Conservation (phyloP, 345 rosid genomes). For the Viola odorata region DNA sequence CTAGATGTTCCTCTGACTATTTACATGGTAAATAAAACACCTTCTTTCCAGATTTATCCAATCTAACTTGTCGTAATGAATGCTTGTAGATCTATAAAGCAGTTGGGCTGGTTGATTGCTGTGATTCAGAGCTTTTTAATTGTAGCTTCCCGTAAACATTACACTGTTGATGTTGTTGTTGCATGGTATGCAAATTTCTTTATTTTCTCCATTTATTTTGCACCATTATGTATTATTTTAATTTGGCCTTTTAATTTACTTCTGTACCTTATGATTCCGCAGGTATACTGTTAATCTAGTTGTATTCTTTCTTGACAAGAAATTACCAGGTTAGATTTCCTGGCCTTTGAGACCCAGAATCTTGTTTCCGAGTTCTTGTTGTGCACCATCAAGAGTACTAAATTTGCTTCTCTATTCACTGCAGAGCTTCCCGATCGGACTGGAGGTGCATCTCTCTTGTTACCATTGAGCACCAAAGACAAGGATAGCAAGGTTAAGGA, state of each 20-base stretch:
- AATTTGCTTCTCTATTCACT: constrained; percentile 13
- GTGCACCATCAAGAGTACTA: constrained; percentile 7
- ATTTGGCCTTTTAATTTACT: constrained; percentile 10
- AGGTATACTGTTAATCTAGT: constrained; percentile 95
- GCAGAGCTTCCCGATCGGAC: constrained; percentile 87
- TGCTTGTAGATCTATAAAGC: constrained; percentile 72
- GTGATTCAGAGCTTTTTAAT: constrained; percentile 86
- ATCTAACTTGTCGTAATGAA: neutral
- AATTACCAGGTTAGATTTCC: constrained; percentile 73
- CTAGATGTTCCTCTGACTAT: neutral
- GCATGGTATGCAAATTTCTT: constrained; percentile 59
- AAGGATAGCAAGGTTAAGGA: constrained; percentile 71
- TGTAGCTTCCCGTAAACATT: constrained; percentile 95
- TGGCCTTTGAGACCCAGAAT: neutral
- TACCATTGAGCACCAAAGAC: constrained; percentile 60
- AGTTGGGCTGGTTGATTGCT: constrained; percentile 73
- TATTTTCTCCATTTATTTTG: neutral
- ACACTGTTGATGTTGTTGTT: constrained; percentile 89
- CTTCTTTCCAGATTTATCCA: neutral
- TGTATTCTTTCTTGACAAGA: constrained; percentile 94
- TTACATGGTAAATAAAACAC: neutral
- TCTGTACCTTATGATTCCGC: constrained; percentile 14
- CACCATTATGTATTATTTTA: neutral
- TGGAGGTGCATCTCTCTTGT: constrained; percentile 42
- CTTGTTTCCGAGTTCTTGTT: neutral